These are phyloP conservation scores for Tuber umbilicatum DNA, from an alignment of 495 filamentous ascomycete genomes.

Conservation along the genomic window DNA sequence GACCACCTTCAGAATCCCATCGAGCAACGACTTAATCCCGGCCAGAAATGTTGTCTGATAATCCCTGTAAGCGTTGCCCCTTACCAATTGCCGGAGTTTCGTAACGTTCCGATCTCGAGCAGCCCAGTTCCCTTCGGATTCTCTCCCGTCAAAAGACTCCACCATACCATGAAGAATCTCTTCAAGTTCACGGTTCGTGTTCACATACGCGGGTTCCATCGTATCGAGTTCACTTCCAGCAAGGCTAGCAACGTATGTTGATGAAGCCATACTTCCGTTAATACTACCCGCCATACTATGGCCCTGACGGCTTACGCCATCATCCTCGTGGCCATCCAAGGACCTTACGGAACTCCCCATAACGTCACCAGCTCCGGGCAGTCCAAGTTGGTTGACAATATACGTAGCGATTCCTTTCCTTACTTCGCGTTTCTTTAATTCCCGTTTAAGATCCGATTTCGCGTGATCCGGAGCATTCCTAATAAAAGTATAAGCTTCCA, in stretches of 20 bases:
- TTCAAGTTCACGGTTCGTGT: constrained; percentile 74
- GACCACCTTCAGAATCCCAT: constrained; percentile 83
- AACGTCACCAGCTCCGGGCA: constrained; percentile 51
- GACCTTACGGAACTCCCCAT: constrained; percentile 46
- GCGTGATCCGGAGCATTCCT: constrained; percentile 73
- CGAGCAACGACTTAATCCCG: constrained; percentile 65
- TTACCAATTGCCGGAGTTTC: constrained; percentile 67
- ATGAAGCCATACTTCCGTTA: constrained; percentile 49
- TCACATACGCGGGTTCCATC: constrained; percentile 72
- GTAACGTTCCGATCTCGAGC: constrained; percentile 70
- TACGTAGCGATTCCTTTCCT: constrained; percentile 73
- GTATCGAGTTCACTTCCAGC: constrained; percentile 56
- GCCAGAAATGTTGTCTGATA: constrained; percentile 62
- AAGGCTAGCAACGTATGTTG: constrained; percentile 45
- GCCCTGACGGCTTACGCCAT: constrained; percentile 22
- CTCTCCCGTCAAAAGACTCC: constrained; percentile 75
- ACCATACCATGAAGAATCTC: constrained; percentile 76
- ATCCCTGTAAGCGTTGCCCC: constrained; percentile 76
- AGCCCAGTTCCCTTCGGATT: constrained; percentile 86
- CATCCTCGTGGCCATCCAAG: constrained; percentile 43
- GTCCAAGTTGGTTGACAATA: constrained; percentile 65
- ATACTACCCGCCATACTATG: constrained; percentile 43
- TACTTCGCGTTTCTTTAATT: constrained; percentile 70
- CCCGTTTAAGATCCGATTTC: constrained; percentile 79
- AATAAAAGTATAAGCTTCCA: constrained; percentile 12